Percentiles rank a stretch among this genome's conserved stretches.
Evolutionary conservation across 2,329 filamentous ascomycete species (phyloP).

Genomic region (Pseudogymnoascus destructans): DNA sequence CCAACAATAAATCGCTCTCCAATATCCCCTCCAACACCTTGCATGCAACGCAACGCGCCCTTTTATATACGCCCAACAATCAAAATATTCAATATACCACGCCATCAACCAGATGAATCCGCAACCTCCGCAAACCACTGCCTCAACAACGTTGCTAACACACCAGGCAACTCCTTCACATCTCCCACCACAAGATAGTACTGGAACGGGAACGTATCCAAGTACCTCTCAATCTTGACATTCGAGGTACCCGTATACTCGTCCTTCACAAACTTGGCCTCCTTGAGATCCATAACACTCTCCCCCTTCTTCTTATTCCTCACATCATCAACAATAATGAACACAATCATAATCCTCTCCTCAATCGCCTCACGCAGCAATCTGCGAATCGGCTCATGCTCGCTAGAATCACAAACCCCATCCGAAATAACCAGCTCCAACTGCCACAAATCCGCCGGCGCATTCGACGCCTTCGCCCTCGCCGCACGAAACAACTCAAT

Average conservation of each 20-base stretch:
- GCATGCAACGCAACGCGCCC: neutral
- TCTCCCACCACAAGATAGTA: constrained; percentile 94
- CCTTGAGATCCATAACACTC: constrained; percentile 77
- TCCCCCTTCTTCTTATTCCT: constrained; percentile 39
- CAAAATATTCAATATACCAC: neutral
- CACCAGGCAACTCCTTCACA: constrained; percentile 77
- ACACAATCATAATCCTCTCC: constrained; percentile 94
- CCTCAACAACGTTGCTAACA: constrained; percentile 75
- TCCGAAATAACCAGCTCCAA: constrained; percentile 87
- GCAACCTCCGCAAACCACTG: constrained; percentile 81
- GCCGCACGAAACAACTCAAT: constrained; percentile 74
- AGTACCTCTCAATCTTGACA: constrained; percentile 76
- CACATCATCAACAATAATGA: constrained; percentile 77
- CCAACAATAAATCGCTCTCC: neutral
- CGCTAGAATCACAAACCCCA: constrained; percentile 69
- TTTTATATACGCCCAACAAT: constrained; percentile 4
- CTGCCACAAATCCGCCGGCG: constrained; percentile 77
- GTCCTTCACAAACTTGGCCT: constrained; percentile 68
- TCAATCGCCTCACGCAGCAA: constrained; percentile 80
- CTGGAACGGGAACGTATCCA: constrained; percentile 91
- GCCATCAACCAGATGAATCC: constrained; percentile 17
- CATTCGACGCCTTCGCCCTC: constrained; percentile 36
- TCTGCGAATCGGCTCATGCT: constrained; percentile 70
- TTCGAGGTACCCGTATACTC: constrained; percentile 42
- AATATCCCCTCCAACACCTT: neutral